Evolutionary conservation across 495 filamentous ascomycete genomes (phyloP).

Genomic region (Cercophora samala): DNA sequence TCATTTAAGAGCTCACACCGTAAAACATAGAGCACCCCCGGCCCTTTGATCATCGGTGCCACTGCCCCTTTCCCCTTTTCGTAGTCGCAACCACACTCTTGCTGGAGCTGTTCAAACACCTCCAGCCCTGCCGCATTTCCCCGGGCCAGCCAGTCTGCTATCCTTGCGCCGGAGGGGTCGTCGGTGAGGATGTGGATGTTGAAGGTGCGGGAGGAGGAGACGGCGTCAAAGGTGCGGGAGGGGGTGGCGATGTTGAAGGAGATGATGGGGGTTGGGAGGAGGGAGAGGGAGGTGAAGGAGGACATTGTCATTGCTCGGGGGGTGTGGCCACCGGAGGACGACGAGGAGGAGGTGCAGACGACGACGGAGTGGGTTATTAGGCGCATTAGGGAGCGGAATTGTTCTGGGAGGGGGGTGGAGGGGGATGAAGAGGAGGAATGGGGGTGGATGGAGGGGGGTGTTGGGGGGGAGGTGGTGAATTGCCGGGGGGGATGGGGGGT

Average conservation of each 20-base stretch:
- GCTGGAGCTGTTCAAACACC: slow-evolving; percentile 33
- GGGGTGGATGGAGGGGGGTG: slow-evolving; percentile 14
- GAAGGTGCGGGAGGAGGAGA: slow-evolving; percentile 44
- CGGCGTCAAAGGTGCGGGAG: slow-evolving; percentile 65
- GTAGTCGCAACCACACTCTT: slow-evolving; percentile 26
- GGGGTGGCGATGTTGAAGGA: slow-evolving; percentile 77
- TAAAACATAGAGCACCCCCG: slow-evolving; percentile 43
- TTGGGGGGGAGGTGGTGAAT: slow-evolving; percentile 16
- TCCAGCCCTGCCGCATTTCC: slow-evolving; percentile 32
- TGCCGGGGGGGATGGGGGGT: slow-evolving; percentile 6
- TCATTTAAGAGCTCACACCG: slow-evolving; percentile 38
- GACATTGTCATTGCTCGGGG: slow-evolving; percentile 73
- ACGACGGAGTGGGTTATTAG: slow-evolving; percentile 69
- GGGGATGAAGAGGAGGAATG: slow-evolving; percentile 9
- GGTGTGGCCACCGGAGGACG: slow-evolving; percentile 21
- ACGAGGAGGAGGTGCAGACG: slow-evolving; percentile 56
- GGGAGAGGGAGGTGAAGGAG: slow-evolving; percentile 72
- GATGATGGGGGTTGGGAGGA: slow-evolving; percentile 63
- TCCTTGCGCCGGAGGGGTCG: slow-evolving; percentile 38
- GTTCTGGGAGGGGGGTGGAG: slow-evolving; percentile 28
- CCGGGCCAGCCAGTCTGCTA: slow-evolving; percentile 44
- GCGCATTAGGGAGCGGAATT: slow-evolving; percentile 64
- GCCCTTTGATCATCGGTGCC: slow-evolving; percentile 33
- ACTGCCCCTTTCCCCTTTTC: neutral
- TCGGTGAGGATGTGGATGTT: slow-evolving; percentile 49